Evolutionary conservation across 2,329 filamentous ascomycete species (phyloP), one percentile per base, ranked within the genome.

Genomic region (Hypoxylon rubiginosum): DNA sequence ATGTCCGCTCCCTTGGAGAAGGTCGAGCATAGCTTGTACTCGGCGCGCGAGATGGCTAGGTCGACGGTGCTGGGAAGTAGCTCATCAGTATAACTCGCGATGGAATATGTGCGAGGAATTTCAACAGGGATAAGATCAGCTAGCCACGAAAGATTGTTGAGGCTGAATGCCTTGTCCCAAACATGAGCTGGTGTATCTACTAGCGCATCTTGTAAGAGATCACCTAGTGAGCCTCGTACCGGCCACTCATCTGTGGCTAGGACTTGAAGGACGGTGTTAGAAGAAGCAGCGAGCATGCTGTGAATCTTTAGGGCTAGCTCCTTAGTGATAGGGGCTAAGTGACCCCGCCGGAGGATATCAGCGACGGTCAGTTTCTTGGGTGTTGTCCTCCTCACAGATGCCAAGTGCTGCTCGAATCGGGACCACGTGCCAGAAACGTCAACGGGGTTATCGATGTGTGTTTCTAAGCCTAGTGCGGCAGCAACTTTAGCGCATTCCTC

Each of bases 401-500:
- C 78, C 0, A 86, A 66, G 60, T 86, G 84, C 3, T 78, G 77
- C 0, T 82, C 79, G 19, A 86, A 86, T 2, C 84, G 79, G 4
- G 78, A 75, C 85, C 84, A 86, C 4, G 75, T 77, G 2, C 74
- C 74, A 8, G 79, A 78, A 0, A 83, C 75, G 0, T 75, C 69
- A 0, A 85, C 77, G 0, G 76, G 71, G 7, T 78, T 72, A n/a
- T 84, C 81, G 1, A 87, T 78, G 62, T 82, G 79, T 2, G 79
- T 73, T 32, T 84, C 83, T 0, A 86, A 76, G 0, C 85, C 84
- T 1, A 87, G 77, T 0, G 84, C 84, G 0, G 84, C 81, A 2
- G 82, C 84, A 9, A 87, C 82, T 67, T 86, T 86, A 17, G 84
- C 84, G 54, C 83, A 85, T 69, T 87, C 85, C 8, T 82, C 80